Evolutionary conservation across 2,329 filamentous ascomycete species (phyloP).

Genomic region (Podosphaera aphanis): DNA sequence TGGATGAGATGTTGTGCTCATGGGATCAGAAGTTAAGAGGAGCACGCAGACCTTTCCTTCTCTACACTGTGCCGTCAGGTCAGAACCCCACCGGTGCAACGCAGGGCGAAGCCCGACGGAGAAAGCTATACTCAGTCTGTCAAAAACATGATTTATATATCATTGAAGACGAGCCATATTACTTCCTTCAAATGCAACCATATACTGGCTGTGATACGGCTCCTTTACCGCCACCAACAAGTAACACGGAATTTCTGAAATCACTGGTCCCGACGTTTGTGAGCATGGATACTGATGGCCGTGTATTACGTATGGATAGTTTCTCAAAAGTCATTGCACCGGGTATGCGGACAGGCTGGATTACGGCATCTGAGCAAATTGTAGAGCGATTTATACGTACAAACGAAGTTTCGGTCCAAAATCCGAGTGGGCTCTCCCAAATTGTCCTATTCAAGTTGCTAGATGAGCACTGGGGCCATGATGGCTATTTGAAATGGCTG

Average conservation of each 20-base stretch:
- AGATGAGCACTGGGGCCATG: conserved; percentile 85
- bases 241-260: conserved; percentile 39
- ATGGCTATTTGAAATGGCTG: conserved; percentile 74
- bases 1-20: conserved; percentile 38
- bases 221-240: conserved; percentile 28
- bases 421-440: conserved; percentile 66
- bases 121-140: conserved; percentile 38
- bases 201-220: conserved; percentile 25
- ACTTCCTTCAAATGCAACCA: conserved; percentile 44
- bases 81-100: conserved; percentile 60
- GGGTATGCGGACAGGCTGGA: conserved; percentile 64
- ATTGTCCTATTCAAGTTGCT: conserved; percentile 68
- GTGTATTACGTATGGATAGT: conserved; percentile 75
- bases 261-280: conserved; percentile 52
- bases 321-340: conserved; percentile 83
- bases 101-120: conserved; percentile 32
- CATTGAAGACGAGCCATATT: conserved; percentile 54
- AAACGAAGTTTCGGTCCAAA: conserved; percentile 53
- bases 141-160: conserved; percentile 51
- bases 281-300: conserved; percentile 63
- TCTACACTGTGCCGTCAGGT: conserved; percentile 50
- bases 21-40: conserved; percentile 37
- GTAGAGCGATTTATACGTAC: conserved; percentile 63
- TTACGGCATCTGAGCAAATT: conserved; percentile 68
- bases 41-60: conserved; percentile 38